phyloP scores from a whole-genome alignment of 139 green algal genomes.

The Auxenochlorella protothecoides region DNA sequence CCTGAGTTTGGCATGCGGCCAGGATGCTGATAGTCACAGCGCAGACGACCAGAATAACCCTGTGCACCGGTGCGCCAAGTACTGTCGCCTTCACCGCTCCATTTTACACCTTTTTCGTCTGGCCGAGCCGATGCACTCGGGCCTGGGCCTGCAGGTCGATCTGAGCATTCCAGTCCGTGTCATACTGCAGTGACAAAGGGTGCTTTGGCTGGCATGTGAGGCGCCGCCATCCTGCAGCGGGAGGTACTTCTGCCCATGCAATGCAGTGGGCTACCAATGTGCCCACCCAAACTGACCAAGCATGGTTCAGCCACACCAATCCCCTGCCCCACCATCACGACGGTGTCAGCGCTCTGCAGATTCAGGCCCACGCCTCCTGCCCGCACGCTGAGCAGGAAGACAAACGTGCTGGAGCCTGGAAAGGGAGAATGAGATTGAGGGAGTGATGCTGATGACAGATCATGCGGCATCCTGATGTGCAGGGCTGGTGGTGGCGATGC shows the following conservation, averaged over 20 bases:
- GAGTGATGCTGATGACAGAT: not conserved
- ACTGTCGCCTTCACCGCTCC: no score
- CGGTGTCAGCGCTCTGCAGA: conserved; percentile 67
- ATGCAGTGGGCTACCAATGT: not conserved
- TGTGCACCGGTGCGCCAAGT: no score
- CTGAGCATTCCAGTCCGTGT: conserved; percentile 53
- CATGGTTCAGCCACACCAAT: no score
- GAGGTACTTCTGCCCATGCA: not conserved
- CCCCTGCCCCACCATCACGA: conserved; percentile 42
- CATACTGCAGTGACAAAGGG: conserved; percentile 27
- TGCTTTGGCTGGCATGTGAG: not conserved
- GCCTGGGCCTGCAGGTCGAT: conserved; percentile 89
- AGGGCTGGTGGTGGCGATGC: not conserved
- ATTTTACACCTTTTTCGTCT: conserved; percentile 49
- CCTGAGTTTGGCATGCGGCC: no score
- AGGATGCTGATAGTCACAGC: no score
- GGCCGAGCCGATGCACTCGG: conserved; percentile 88
- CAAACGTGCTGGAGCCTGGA: conserved; percentile 67
- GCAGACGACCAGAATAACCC: no score
- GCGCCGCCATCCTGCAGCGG: no score
- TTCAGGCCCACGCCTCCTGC: conserved; percentile 85
- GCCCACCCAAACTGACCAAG: no score
- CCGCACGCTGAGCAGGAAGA: conserved; percentile 87
- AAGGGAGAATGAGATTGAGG: not conserved
- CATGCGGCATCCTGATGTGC: not conserved